phyloP scores from a whole-genome alignment of 2,329 filamentous ascomycete genomes.

The Monosporascus sp. region DNA sequence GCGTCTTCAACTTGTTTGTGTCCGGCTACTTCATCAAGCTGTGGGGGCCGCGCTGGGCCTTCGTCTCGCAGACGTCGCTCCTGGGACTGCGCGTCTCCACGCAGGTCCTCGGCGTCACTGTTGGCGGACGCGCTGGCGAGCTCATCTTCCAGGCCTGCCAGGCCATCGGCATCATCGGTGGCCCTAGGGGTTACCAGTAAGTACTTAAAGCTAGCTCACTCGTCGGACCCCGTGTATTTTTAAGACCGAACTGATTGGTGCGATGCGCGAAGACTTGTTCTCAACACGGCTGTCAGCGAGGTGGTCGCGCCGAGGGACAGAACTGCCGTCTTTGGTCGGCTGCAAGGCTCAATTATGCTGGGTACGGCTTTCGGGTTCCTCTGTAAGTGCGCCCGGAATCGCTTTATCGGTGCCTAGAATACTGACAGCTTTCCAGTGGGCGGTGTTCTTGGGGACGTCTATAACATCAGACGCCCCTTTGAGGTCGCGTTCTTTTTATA shows the following conservation, averaged over 20 bases:
- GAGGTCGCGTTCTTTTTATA: conserved; percentile 57
- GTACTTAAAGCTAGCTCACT: neutral
- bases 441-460: conserved; percentile 57
- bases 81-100: conserved; percentile 57
- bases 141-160: conserved; percentile 63
- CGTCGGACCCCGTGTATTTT: neutral
- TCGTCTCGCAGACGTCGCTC: conserved; percentile 58
- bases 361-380: conserved; percentile 60
- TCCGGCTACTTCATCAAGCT: conserved; percentile 62
- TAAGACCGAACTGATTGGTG: neutral
- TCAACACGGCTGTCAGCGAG: conserved; percentile 65
- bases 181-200: conserved; percentile 60
- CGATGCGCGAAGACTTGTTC: conserved; percentile 38
- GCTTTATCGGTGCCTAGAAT: neutral
- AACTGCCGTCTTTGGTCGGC: conserved; percentile 56
- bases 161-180: conserved; percentile 62
- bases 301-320: conserved; percentile 53
- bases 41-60: conserved; percentile 56
- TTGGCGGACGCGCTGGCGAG: conserved; percentile 58
- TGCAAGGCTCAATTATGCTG: conserved; percentile 63
- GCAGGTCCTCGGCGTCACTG: conserved; percentile 59
- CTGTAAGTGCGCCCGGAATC: conserved; percentile 27
- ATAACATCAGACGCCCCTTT: conserved; percentile 60
- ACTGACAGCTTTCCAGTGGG: conserved; percentile 37
- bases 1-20: conserved; percentile 59